Evolutionary conservation across 75 land plant genomes (phyloP).

Genomic region (Selaginella tamariscina): DNA sequence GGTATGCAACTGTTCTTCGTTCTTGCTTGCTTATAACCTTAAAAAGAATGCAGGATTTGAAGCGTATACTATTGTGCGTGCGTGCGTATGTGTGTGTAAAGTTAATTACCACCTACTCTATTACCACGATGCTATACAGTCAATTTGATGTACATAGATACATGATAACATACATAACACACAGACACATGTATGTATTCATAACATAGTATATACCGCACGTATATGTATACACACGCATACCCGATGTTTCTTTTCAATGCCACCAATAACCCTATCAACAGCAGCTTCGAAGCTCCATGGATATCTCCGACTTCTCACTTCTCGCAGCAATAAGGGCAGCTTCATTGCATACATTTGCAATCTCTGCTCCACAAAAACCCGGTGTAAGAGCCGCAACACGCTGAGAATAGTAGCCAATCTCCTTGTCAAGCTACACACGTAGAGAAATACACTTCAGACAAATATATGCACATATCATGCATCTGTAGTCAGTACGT

Average conservation of each 20-base stretch:
- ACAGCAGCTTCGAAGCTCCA: slow-evolving; percentile 1
- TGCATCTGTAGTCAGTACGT: no score
- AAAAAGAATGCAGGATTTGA: neutral
- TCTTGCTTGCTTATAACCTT: slow-evolving; percentile 8
- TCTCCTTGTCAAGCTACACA: neutral
- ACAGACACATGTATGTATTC: no score
- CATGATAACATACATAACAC: no score
- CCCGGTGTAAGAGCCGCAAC: slow-evolving; percentile 2
- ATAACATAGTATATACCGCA: no score
- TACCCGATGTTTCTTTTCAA: neutral
- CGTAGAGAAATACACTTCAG: no score
- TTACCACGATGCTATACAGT: no score
- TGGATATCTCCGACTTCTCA: slow-evolving; percentile 8
- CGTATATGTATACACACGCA: no score
- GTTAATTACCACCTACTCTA: no score
- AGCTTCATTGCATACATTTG: slow-evolving; percentile 8
- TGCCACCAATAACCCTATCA: slow-evolving; percentile 8
- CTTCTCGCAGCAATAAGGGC: slow-evolving; percentile 2
- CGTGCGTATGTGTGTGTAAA: no score
- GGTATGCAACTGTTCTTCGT: slow-evolving; percentile 11
- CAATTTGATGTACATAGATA: no score
- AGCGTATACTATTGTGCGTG: no score
- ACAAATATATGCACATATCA: no score
- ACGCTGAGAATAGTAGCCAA: neutral
- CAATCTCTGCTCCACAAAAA: slow-evolving; percentile 3